phyloP scores from a whole-genome alignment of 441 rosid genomes.

The Sinapis alba region DNA sequence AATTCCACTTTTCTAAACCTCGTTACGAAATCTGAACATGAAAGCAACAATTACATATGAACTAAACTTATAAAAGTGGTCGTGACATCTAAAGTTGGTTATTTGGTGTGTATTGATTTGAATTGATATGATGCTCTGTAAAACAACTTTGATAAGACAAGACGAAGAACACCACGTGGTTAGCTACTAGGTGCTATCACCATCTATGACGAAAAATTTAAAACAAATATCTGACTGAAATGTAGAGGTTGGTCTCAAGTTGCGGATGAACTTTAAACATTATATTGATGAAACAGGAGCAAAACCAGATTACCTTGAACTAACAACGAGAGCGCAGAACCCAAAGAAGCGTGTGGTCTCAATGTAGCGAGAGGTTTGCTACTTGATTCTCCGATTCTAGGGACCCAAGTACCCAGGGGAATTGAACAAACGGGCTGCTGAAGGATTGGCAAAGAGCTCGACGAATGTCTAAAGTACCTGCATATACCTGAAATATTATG shows the following conservation, averaged over 20 bases:
- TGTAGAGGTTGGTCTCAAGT: constrained; percentile 1
- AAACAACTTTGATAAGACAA: not conserved
- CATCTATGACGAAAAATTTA: not conserved
- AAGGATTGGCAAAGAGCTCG: constrained; percentile 71
- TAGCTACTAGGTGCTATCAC: constrained; percentile 14
- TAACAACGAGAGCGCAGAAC: constrained; percentile 65
- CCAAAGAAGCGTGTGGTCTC: constrained; percentile 63
- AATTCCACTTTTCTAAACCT: not conserved
- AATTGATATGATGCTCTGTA: not conserved
- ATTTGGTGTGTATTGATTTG: not conserved
- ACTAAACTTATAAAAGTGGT: not conserved
- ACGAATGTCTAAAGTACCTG: constrained; percentile 71
- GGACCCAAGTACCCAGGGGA: constrained; percentile 76
- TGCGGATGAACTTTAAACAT: not conserved
- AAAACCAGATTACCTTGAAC: constrained; percentile 58
- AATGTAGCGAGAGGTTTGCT: constrained; percentile 56
- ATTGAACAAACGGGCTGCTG: constrained; percentile 67
- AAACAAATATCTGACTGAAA: not conserved
- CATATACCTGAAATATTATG: constrained; percentile 59
- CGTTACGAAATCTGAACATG: not conserved
- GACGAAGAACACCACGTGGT: constrained; percentile 8
- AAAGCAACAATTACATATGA: constrained; percentile 10
- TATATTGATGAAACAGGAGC: constrained; percentile 4
- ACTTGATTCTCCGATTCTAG: constrained; percentile 64
- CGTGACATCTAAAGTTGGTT: not conserved